These are phyloP conservation scores for Boletus rex-veris DNA, from an alignment of 768 basidiomycete genomes.

Conservation along the genomic window DNA sequence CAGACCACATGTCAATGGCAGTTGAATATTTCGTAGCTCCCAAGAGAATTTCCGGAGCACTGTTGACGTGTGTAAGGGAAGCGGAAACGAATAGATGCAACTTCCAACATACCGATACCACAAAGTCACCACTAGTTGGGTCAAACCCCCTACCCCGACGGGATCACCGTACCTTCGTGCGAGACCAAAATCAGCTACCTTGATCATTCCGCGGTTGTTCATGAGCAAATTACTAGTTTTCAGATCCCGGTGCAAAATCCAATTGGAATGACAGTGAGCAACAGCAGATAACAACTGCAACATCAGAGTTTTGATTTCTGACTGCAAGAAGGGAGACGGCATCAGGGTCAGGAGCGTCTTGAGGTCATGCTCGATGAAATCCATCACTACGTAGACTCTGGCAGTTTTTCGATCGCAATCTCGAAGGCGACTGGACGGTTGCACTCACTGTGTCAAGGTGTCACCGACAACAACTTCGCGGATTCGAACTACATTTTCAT, in stretches of 20 bases:
- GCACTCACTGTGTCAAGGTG: constrained; percentile 94
- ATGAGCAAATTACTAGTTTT: constrained; percentile 98
- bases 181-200: constrained; percentile 97
- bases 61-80: constrained; percentile 31
- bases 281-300: constrained; percentile 91
- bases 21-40: constrained; percentile 94
- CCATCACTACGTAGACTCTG: constrained; percentile 99
- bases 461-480: constrained; percentile 98
- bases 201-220: constrained; percentile 99
- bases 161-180: constrained; percentile 96
- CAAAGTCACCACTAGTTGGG: constrained; percentile 94
- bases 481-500: constrained; percentile 96
- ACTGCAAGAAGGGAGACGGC: constrained; percentile 95
- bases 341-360: constrained; percentile 92
- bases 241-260: constrained; percentile 96
- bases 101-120: constrained; percentile 84
- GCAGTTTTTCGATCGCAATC: constrained; percentile 11
- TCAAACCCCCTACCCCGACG: constrained; percentile 93
- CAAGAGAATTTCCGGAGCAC: constrained; percentile 92
- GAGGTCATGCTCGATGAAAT: constrained; percentile 99
- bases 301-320: constrained; percentile 97
- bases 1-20: constrained; percentile 97
- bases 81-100: constrained; percentile 8
- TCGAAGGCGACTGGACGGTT: constrained; percentile 7
- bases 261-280: constrained; percentile 89